Conservation (phyloP, 495 filamentous ascomycete genomes). For the Neurospora sp. region DNA sequence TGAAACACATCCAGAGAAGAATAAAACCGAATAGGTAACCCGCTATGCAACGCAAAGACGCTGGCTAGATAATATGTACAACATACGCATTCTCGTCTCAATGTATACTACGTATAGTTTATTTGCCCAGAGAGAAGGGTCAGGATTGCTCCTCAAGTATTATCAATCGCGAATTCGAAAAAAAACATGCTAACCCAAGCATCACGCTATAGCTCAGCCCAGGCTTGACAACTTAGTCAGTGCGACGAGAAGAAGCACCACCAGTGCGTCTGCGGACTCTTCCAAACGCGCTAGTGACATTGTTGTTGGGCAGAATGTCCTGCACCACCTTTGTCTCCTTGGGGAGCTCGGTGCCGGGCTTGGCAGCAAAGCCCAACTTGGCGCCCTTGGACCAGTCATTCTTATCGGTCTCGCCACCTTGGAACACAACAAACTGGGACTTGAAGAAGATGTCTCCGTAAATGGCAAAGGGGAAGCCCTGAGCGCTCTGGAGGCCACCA, state of each 20-base stretch:
- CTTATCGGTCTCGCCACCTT: constrained; percentile 35
- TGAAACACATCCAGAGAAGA: not conserved
- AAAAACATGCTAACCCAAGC: not conserved
- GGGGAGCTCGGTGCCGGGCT: constrained; percentile 10
- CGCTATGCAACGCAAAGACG: not conserved
- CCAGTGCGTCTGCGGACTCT: not conserved
- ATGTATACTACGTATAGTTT: not conserved
- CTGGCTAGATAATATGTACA: not conserved
- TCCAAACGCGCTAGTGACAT: not conserved
- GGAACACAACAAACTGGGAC: constrained; percentile 70
- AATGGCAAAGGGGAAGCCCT: constrained; percentile 56
- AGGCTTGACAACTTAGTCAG: not conserved
- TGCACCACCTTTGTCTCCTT: not conserved
- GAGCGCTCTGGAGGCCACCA: constrained; percentile 55
- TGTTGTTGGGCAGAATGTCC: not conserved
- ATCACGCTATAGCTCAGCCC: no score
- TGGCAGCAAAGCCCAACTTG: constrained; percentile 53
- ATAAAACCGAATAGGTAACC: not conserved
- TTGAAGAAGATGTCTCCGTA: constrained; percentile 81
- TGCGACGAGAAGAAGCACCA: not conserved
- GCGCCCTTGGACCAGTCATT: not conserved
- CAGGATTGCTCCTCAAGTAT: not conserved
- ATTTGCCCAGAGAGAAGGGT: no score
- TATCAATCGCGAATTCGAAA: not conserved
- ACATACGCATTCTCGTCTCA: not conserved